These are phyloP conservation scores for Pythium oligandrum DNA, from an alignment of 352 stramenopile genomes.

Conservation along the genomic window DNA sequence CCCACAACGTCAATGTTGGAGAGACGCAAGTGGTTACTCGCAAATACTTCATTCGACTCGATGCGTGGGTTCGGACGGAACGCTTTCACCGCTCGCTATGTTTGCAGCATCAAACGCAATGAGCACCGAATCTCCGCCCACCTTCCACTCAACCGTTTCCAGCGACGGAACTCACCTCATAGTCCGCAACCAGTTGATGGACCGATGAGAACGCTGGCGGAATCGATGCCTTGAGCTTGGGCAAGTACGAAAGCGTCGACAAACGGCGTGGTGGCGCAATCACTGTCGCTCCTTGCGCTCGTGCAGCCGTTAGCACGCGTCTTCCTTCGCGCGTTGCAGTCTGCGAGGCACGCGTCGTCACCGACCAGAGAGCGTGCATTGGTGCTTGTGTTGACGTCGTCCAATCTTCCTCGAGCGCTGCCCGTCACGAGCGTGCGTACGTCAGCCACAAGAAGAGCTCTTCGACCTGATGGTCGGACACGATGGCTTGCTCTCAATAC, in stretches of 20 bases:
- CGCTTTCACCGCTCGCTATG: conserved; percentile 30
- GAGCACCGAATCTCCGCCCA: background rate
- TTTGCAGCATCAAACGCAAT: too few relatives aligned
- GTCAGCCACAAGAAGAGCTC: too few relatives aligned
- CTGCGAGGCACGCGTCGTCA: too few relatives aligned
- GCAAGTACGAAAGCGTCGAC: conserved; percentile 41
- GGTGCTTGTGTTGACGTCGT: too few relatives aligned
- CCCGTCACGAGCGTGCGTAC: too few relatives aligned
- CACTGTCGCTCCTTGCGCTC: too few relatives aligned
- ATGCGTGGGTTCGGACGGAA: conserved; percentile 37
- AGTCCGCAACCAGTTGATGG: conserved; percentile 35
- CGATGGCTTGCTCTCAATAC: too few relatives aligned
- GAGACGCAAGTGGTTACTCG: conserved; percentile 65
- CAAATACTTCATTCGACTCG: conserved; percentile 61
- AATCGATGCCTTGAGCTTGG: conserved; percentile 44
- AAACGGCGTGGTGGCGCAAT: background rate
- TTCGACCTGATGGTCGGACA: too few relatives aligned
- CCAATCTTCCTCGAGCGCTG: too few relatives aligned
- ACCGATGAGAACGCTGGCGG: conserved; percentile 34
- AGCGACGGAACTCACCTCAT: conserved; percentile 27
- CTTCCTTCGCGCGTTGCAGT: too few relatives aligned
- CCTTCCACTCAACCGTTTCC: background rate
- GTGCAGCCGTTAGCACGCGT: too few relatives aligned
- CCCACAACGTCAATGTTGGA: conserved; percentile 69
- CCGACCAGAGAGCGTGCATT: too few relatives aligned